A percentile compares a stretch with the other conserved stretches of the same genome.
Evolutionary conservation across 2,329 filamentous ascomycete genomes (phyloP).

Genomic region (Calycina herbarum): DNA sequence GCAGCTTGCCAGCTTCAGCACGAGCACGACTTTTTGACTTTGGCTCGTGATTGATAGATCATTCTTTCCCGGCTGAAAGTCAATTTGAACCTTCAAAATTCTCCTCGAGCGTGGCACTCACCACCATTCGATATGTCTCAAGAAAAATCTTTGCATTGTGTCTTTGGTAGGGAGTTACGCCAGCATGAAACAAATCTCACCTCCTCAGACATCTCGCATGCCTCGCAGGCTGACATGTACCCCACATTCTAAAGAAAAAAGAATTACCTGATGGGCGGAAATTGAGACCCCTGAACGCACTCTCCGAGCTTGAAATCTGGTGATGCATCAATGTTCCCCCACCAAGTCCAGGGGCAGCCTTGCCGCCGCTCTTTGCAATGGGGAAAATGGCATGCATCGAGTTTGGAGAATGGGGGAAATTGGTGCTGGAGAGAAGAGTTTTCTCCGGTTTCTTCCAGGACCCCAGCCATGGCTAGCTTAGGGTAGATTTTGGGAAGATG

Average conservation of each 20-base stretch:
- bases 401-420: background rate
- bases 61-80: too few species aligned
- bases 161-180: background rate
- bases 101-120: too few species aligned
- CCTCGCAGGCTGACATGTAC: slow-evolving; percentile 17
- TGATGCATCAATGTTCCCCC: background rate
- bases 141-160: too few species aligned
- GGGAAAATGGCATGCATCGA: slow-evolving; percentile 1
- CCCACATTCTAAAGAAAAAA: slow-evolving; percentile 24
- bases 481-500: background rate
- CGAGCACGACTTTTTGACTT: too few species aligned
- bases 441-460: slow-evolving; percentile 4
- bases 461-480: background rate
- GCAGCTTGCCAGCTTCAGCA: too few species aligned
- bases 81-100: too few species aligned
- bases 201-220: background rate
- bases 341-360: background rate
- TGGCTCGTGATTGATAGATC: too few species aligned
- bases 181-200: slow-evolving; percentile 17
- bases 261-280: slow-evolving; percentile 20
- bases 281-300: background rate
- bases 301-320: background rate
- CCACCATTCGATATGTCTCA: too few species aligned
- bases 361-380: background rate
- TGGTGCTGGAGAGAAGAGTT: background rate